A percentile compares a stretch with the other conserved stretches of the same genome.
Evolutionary conservation across 2,329 filamentous ascomycete genomes (phyloP).

Genomic region (Aspergillus versicolor): DNA sequence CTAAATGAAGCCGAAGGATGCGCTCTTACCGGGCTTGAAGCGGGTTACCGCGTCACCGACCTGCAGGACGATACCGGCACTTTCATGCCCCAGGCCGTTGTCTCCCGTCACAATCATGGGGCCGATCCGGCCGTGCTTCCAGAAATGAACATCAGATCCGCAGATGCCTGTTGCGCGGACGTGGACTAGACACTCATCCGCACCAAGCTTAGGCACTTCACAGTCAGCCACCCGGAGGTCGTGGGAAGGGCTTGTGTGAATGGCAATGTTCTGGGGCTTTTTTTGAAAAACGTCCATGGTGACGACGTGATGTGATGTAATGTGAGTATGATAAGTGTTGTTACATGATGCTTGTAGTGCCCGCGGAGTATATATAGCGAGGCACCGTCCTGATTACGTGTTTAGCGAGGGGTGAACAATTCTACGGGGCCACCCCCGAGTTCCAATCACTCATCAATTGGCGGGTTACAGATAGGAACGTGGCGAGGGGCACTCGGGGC

Average conservation of each 20-base stretch:
- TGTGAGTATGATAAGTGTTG: background rate
- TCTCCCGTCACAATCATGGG: conserved; percentile 20
- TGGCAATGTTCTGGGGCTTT: conserved; percentile 18
- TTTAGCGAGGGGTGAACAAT: background rate
- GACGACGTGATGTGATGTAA: background rate
- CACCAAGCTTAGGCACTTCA: conserved; percentile 14
- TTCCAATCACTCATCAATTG: background rate
- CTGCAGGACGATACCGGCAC: conserved; percentile 17
- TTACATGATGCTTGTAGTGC: background rate
- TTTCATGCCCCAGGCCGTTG: conserved; percentile 22
- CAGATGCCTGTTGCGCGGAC: conserved; percentile 21
- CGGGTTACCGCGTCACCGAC: conserved; percentile 17
- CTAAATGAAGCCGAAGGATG: background rate
- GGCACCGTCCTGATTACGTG: background rate
- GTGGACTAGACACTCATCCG: conserved; percentile 17
- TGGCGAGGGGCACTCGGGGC: background rate
- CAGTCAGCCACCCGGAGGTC: conserved; percentile 21
- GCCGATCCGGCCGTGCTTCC: conserved; percentile 21
- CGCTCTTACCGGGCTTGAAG: conserved; percentile 17
- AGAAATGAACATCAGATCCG: conserved; percentile 22
- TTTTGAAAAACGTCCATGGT: conserved; percentile 16
- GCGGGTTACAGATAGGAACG: background rate
- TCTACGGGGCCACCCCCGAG: background rate
- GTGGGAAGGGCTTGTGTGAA: conserved; percentile 19
- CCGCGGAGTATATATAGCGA: background rate